Percentiles rank a stretch among this genome's conserved stretches.
Conservation (phyloP, 805 yeast species). For the Cyberlindnera saturnus region DNA sequence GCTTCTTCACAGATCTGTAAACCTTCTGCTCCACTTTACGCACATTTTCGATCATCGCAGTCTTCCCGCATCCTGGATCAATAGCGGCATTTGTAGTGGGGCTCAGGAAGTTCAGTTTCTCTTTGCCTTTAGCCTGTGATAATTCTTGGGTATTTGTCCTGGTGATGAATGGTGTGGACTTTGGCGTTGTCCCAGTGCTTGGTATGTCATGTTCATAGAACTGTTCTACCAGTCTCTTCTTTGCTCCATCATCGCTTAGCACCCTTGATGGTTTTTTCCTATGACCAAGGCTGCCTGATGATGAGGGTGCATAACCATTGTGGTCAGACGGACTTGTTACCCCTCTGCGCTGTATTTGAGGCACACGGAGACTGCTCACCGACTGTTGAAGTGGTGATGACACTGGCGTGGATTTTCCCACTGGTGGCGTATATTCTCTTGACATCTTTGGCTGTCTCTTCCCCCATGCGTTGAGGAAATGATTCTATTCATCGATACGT, state of each 20-base stretch:
- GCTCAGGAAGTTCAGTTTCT: slow-evolving; percentile 4
- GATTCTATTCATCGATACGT: neutral
- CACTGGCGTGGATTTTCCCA: slow-evolving; percentile 14
- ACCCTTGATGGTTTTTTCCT: neutral
- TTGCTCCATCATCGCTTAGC: slow-evolving; percentile 1
- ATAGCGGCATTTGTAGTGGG: neutral
- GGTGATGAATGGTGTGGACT: slow-evolving; percentile 3
- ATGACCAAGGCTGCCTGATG: neutral
- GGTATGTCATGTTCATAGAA: slow-evolving; percentile 11
- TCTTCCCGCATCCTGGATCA: neutral
- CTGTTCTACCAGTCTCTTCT: slow-evolving; percentile 17
- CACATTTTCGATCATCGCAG: slow-evolving; percentile 1
- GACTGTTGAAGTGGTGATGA: slow-evolving; percentile 12
- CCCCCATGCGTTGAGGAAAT: neutral
- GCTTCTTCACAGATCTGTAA: slow-evolving; percentile 1
- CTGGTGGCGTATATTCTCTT: slow-evolving; percentile 3
- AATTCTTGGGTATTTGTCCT: slow-evolving; percentile 5
- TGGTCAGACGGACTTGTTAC: neutral
- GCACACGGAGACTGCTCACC: slow-evolving; percentile 1
- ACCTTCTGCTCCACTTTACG: slow-evolving; percentile 1
- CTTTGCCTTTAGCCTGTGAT: neutral
- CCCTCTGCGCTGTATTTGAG: neutral
- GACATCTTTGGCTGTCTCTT: neutral
- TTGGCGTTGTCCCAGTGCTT: slow-evolving; percentile 1
- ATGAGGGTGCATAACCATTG: neutral